A percentile compares a stretch with the other conserved stretches of the same genome.
phyloP scores from a whole-genome alignment of 2,329 filamentous ascomycete species.

The Oidium heveae region DNA sequence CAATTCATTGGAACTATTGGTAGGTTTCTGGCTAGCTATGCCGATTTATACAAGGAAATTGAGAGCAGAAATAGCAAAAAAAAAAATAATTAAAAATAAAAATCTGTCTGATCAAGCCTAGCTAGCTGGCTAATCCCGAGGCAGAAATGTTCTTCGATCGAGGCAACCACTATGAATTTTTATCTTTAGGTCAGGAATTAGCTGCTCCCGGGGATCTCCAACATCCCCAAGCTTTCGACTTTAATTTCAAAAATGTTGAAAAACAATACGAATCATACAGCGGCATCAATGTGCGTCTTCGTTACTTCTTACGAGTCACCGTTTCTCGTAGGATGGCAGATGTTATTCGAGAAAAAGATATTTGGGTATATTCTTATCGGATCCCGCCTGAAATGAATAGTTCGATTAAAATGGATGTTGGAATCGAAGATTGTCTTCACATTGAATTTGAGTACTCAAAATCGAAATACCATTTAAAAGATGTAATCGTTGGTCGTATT shows the following conservation, averaged over 20 bases:
- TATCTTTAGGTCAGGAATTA: slow-evolving; percentile 87
- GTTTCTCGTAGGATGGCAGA: slow-evolving; percentile 94
- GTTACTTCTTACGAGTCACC: slow-evolving; percentile 93
- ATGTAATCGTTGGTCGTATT: slow-evolving; percentile 94
- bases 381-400: slow-evolving; percentile 96
- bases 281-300: slow-evolving; percentile 96
- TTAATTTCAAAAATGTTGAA: slow-evolving; percentile 99
- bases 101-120: not conserved
- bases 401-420: slow-evolving; percentile 99
- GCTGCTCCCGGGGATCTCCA: slow-evolving; percentile 93
- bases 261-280: slow-evolving; percentile 99
- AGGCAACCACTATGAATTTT: slow-evolving; percentile 97
- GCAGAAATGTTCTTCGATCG: slow-evolving; percentile 99
- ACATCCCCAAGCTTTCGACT: slow-evolving; percentile 94
- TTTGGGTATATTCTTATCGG: slow-evolving; percentile 98
- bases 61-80: too few species aligned
- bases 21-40: slow-evolving; percentile 17
- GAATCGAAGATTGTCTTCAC: slow-evolving; percentile 95
- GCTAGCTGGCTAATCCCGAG: not conserved
- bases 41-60: too few species aligned
- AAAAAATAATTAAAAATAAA: too few species aligned
- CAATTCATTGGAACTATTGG: slow-evolving; percentile 98
- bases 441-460: slow-evolving; percentile 99
- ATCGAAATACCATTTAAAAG: slow-evolving; percentile 96
- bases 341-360: slow-evolving; percentile 94